A percentile compares a stretch with the other conserved stretches of the same genome.
Evolutionary conservation across 257 asterid species (phyloP).

Genomic region (Solanum piurae): DNA sequence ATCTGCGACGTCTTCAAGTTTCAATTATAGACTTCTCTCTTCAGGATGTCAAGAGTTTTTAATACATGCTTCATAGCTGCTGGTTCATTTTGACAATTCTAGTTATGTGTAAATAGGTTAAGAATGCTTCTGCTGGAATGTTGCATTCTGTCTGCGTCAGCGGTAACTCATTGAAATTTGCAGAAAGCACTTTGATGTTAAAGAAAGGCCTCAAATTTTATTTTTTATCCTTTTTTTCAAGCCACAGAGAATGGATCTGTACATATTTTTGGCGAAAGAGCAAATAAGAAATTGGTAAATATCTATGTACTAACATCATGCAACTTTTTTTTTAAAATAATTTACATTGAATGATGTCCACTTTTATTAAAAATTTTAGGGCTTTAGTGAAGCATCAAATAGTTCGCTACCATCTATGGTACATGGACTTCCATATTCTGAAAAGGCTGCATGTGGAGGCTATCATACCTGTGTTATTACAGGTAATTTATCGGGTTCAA

Average conservation of each 20-base stretch:
- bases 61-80: conserved; percentile 5
- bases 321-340: not conserved
- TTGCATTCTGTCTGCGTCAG: conserved; percentile 79
- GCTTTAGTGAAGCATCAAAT: conserved; percentile 53
- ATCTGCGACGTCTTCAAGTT: not conserved
- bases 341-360: not conserved
- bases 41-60: not conserved
- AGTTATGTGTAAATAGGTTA: conserved; percentile 42
- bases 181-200: not conserved
- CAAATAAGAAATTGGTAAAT: conserved; percentile 63
- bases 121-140: conserved; percentile 88
- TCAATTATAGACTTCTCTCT: not conserved
- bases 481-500: conserved; percentile 30
- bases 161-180: conserved; percentile 36
- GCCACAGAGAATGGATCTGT: conserved; percentile 66
- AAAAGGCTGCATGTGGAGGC: conserved; percentile 86
- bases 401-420: conserved; percentile 47
- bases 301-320: not conserved
- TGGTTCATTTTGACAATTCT: conserved; percentile 2
- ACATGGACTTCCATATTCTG: conserved; percentile 45
- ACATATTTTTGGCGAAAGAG: conserved; percentile 77
- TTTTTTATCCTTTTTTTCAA: conserved; percentile 9
- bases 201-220: not conserved
- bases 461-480: conserved; percentile 87
- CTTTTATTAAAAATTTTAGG: conserved; percentile 29